These are phyloP conservation scores for Rhodotorula mucilaginosa DNA, from an alignment of 1,284 basidiomycete genomes.

Conservation along the genomic window DNA sequence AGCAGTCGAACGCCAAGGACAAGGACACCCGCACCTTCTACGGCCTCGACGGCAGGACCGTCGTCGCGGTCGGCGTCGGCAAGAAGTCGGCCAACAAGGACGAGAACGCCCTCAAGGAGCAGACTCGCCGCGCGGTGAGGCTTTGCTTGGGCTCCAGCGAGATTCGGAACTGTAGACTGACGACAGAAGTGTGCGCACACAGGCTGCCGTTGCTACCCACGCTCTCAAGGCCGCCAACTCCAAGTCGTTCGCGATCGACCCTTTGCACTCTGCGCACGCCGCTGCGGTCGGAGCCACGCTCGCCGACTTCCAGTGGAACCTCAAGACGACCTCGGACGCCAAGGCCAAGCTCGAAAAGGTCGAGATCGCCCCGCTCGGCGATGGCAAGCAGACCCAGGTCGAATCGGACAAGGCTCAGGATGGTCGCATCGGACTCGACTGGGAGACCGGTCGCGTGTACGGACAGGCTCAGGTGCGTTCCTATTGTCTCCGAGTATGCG, in stretches of 20 bases:
- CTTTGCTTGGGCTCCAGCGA: background rate
- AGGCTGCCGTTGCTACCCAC: constrained; percentile 40
- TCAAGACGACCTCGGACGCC: constrained; percentile 62
- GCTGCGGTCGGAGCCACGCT: constrained; percentile 74
- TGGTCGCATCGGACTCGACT: constrained; percentile 53
- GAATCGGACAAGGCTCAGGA: constrained; percentile 32
- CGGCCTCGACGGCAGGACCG: constrained; percentile 33
- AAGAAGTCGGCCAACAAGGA: constrained; percentile 17
- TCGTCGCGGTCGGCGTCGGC: constrained; percentile 38
- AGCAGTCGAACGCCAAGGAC: constrained; percentile 53
- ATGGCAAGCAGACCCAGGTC: constrained; percentile 14
- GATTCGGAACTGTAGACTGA: background rate
- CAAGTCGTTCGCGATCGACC: constrained; percentile 59
- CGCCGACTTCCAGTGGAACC: constrained; percentile 63
- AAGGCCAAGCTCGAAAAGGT: constrained; percentile 45
- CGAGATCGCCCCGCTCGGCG: constrained; percentile 49
- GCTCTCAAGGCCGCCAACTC: constrained; percentile 34
- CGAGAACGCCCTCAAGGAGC: constrained; percentile 58
- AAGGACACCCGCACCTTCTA: constrained; percentile 59
- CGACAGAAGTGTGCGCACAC: background rate
- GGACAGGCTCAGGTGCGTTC: constrained; percentile 8
- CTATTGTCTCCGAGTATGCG: background rate
- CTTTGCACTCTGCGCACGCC: constrained; percentile 66
- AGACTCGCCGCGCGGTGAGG: constrained; percentile 55
- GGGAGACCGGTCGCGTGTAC: constrained; percentile 62